phyloP scores from a whole-genome alignment of 495 filamentous ascomycete genomes.

The Hypoxylon lenormandii region DNA sequence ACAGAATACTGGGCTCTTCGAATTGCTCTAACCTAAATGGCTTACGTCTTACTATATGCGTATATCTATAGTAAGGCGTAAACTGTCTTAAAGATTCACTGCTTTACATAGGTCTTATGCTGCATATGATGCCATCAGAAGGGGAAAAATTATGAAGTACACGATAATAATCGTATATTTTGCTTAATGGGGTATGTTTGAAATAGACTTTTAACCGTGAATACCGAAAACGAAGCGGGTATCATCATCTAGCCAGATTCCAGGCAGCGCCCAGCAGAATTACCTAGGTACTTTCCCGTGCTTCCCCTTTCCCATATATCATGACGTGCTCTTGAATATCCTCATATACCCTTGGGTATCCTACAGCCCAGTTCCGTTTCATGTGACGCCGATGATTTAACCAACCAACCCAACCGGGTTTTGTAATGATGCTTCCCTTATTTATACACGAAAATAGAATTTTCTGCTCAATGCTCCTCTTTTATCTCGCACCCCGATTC shows the following conservation, averaged over 20 bases:
- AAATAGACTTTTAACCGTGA: neutral
- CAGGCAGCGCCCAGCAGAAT: slow-evolving; percentile 7
- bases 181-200: no score
- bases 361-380: neutral
- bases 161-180: no score
- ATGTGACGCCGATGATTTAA: neutral
- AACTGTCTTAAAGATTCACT: no score
- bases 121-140: no score
- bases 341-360: neutral
- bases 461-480: neutral
- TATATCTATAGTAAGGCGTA: no score
- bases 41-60: no score
- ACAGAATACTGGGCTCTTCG: no score
- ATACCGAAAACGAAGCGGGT: slow-evolving; percentile 20
- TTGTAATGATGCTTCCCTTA: neutral
- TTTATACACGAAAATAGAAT: neutral
- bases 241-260: slow-evolving; percentile 25
- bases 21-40: no score
- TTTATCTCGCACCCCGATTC: neutral
- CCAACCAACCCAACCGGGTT: neutral
- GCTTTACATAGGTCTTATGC: no score
- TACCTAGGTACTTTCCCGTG: neutral
- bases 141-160: no score
- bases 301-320: slow-evolving; percentile 5
- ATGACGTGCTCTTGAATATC: neutral